Conservation (phyloP, 345 rosid species). For the Eucalyptus shirleyi region DNA sequence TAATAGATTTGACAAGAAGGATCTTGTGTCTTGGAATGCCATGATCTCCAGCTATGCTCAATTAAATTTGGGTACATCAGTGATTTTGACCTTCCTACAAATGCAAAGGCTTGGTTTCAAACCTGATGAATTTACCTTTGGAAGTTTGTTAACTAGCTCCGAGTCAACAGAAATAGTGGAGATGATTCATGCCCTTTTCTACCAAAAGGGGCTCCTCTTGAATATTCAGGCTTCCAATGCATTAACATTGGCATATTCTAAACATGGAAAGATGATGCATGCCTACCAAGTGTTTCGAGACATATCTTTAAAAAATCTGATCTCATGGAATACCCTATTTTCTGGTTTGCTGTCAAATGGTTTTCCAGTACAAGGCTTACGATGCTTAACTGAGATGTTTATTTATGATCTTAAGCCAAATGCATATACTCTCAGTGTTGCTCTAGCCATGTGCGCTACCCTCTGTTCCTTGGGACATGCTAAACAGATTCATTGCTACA, state of each 20-base stretch:
- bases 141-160: conserved; percentile 52
- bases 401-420: conserved; percentile 35
- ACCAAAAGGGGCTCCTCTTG: conserved; percentile 31
- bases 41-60: conserved; percentile 54
- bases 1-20: conserved; percentile 35
- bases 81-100: conserved; percentile 22
- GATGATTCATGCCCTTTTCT: conserved; percentile 37
- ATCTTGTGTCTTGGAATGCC: conserved; percentile 72
- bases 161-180: conserved; percentile 20
- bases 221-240: conserved; percentile 54
- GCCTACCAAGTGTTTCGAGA: conserved; percentile 29
- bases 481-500: conserved; percentile 43
- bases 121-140: conserved; percentile 68
- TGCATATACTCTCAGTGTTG: conserved; percentile 37
- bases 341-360: conserved; percentile 49
- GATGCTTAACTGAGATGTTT: conserved; percentile 26
- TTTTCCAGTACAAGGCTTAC: conserved; percentile 27
- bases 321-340: conserved; percentile 65
- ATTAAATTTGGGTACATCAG: conserved; percentile 17
- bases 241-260: conserved; percentile 55
- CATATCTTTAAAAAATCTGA: conserved; percentile 26
- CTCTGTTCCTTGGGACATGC: conserved; percentile 39
- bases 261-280: conserved; percentile 27
- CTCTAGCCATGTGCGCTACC: conserved; percentile 37
- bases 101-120: conserved; percentile 35